Percentiles rank a stretch among this genome's conserved stretches.
Evolutionary conservation across 2,329 filamentous ascomycete species (phyloP).

Genomic region (Aspergillus fumigatus): DNA sequence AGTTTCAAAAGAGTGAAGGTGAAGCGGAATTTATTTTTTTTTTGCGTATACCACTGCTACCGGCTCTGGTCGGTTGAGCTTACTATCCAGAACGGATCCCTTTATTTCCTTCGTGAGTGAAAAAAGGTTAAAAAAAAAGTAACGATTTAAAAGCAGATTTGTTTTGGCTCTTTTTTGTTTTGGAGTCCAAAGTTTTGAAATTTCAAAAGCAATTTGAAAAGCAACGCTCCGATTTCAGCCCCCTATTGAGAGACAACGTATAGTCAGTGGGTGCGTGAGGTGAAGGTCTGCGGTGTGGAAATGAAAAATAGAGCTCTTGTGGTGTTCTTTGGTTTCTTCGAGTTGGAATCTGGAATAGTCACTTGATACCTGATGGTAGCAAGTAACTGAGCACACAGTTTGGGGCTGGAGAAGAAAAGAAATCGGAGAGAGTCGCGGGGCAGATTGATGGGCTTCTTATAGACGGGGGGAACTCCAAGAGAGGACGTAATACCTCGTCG

Average conservation of each 20-base stretch:
- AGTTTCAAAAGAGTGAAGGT: neutral
- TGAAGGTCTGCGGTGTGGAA: neutral
- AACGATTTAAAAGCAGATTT: neutral
- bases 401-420: neutral
- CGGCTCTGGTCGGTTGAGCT: neutral
- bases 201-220: neutral
- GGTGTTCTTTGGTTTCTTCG: neutral
- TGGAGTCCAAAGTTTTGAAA: neutral
- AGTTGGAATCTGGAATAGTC: neutral
- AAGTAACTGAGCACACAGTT: neutral
- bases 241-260: neutral
- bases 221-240: neutral
- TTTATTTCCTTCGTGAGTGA: conserved; percentile 6
- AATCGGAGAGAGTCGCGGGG: neutral
- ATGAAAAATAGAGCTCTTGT: neutral
- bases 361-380: neutral
- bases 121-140: conserved; percentile 4
- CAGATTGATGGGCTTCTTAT: neutral
- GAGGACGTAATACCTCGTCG: neutral
- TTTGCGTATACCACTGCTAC: neutral
- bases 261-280: neutral
- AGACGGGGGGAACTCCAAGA: neutral
- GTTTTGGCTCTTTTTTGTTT: neutral
- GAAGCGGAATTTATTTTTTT: neutral
- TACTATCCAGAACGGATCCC: conserved; percentile 6